These are phyloP conservation scores for Tolypocladium endophyticum DNA, from an alignment of 2,329 filamentous ascomycete genomes.

Conservation along the genomic window DNA sequence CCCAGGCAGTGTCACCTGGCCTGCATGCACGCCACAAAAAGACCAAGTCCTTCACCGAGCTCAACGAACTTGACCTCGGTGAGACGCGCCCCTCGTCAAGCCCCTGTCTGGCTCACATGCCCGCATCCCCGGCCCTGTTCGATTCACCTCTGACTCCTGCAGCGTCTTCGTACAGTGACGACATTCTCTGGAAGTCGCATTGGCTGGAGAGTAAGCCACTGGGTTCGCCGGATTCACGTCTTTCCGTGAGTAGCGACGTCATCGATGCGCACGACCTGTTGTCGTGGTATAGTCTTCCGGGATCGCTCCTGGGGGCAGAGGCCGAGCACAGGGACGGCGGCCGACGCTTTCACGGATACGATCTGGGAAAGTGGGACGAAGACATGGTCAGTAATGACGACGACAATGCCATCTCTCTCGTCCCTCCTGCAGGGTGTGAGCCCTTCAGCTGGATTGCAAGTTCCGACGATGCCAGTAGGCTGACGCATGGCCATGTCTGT, in stretches of 20 bases:
- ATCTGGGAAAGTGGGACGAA: conserved; percentile 57
- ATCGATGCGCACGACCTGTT: background rate
- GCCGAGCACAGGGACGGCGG: conserved; percentile 12
- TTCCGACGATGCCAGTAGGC: background rate
- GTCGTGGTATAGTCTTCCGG: background rate
- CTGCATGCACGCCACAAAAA: background rate
- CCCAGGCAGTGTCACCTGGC: background rate
- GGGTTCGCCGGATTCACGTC: conserved; percentile 4
- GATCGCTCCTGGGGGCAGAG: background rate
- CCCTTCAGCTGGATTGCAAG: background rate
- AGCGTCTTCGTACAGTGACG: conserved; percentile 3
- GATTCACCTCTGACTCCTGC: conserved; percentile 2
- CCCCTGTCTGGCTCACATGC: background rate
- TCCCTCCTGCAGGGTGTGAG: conserved; percentile 8
- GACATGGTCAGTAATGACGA: conserved; percentile 67
- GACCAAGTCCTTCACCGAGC: background rate
- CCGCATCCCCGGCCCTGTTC: background rate
- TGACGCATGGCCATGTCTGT: background rate
- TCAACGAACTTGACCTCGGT: background rate
- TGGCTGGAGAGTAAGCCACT: background rate
- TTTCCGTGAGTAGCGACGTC: background rate
- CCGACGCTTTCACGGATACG: conserved; percentile 54
- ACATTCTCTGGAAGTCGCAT: background rate
- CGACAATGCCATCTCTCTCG: conserved; percentile 47
- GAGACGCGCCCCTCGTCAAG: background rate